Conservation (phyloP, 192 early-diverging fungal genomes). For the Piromyces finnis region DNA sequence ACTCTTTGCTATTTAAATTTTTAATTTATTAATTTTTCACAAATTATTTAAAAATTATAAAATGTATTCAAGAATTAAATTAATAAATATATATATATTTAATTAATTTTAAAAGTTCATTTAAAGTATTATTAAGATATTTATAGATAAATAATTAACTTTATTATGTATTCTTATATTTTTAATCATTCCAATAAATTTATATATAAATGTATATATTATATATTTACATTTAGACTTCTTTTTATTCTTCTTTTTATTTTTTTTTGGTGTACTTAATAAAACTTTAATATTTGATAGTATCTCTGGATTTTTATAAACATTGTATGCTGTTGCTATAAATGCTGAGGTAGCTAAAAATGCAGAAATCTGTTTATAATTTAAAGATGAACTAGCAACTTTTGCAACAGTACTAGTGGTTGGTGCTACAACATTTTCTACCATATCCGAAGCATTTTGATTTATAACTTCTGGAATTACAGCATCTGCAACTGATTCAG, state of each 20-base stretch:
- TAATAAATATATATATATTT: too few species aligned
- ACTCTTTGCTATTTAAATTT: background rate
- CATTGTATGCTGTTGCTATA: background rate
- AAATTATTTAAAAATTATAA: too few species aligned
- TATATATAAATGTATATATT: background rate
- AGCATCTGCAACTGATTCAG: background rate
- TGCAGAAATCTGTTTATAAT: background rate
- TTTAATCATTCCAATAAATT: too few species aligned
- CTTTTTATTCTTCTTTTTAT: background rate
- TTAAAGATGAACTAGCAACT: background rate
- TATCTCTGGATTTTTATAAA: background rate
- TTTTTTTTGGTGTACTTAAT: background rate
- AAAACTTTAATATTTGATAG: background rate
- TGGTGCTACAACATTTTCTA: background rate
- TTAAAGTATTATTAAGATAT: too few species aligned
- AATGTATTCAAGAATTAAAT: too few species aligned
- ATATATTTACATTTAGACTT: background rate
- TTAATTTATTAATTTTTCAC: too few species aligned
- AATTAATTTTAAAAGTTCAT: too few species aligned
- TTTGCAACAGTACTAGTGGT: background rate
- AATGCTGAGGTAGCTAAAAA: background rate
- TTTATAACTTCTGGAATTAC: background rate
- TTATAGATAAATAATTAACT: too few species aligned
- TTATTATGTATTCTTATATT: too few species aligned
- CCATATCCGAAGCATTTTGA: background rate